Base-by-base conservation (phyloP, 176 grass and related monocot species). In the Aegilops tauschii region DNA sequence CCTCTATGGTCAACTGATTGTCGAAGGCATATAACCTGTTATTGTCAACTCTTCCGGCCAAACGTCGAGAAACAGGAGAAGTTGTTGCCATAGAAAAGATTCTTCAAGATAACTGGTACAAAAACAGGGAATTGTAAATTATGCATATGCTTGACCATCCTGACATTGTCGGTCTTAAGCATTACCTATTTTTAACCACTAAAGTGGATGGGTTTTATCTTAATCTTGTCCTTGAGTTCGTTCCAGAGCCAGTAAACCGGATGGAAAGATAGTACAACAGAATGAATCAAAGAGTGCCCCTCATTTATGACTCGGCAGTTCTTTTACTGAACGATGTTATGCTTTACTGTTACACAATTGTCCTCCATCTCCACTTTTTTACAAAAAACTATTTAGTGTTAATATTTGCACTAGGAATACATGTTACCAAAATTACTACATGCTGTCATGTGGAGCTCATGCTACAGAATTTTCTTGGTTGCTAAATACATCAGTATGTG, bases 111-210 rank as follows among this genome's bases (percentile, higher is more conserved):
- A 95, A 98, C 74, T 90, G 93, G 69, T 96, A 98, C 79, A 98
- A 98, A 84, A 94, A 94, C 88, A 86, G 96, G 52, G 92, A 98
- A 52, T 83, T 95, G 82, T 90, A 98, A 84, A 95, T 91, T 69
- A 96, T 94, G 92, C 88, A 95, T 86, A 98, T 95, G 96, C 85
- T 95, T 74, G 96, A 98, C 63, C 96, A 98, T 90, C 96, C 93
- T 36, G 95, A 98, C 73, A 90, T 98, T 72, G 92, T 94, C 69
- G 87, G 84, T 79, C 90, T 95, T 42, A 98, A 91, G 82, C 96
- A 98, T 90, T 91, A 92, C 82, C 94, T 98, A 84, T 98, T 95
- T 83, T 95, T 90, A 74, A 94, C 90, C 50, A 98, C 88, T 1
- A 87, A 95, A 77, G 92, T 90, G 77, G 96, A 98, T 2, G 90